Evolutionary conservation across 176 grass and related monocot genomes (phyloP).

Genomic region (Rhynchospora tenuis): DNA sequence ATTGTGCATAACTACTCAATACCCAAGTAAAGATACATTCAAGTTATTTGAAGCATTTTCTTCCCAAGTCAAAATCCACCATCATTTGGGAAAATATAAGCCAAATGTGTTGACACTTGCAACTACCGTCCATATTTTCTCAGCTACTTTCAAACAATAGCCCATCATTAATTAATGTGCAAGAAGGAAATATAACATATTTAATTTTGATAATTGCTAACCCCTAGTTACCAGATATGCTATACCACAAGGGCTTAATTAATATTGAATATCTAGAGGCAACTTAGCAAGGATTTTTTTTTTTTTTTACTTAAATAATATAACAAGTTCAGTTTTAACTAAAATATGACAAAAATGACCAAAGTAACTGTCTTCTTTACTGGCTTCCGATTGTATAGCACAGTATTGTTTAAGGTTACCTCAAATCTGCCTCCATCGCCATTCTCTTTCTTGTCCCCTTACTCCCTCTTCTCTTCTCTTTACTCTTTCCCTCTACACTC

Average conservation of each 20-base stretch:
- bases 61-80: background rate
- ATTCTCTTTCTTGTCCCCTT: constrained; percentile 61
- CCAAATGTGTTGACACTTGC: background rate
- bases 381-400: background rate
- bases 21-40: background rate
- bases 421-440: constrained; percentile 65
- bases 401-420: background rate
- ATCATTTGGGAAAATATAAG: background rate
- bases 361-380: background rate
- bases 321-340: background rate
- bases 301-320: background rate
- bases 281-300: background rate
- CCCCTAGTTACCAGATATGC: background rate
- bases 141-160: background rate
- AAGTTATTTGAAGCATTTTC: background rate
- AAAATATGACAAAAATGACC: background rate
- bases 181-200: background rate
- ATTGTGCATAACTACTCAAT: background rate
- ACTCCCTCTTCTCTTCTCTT: constrained; percentile 53
- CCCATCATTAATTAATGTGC: background rate
- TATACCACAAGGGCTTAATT: background rate
- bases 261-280: background rate
- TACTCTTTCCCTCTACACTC: constrained; percentile 22
- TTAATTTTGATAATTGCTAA: background rate
- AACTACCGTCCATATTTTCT: background rate